phyloP scores from a whole-genome alignment of 371 early-diverging fungal species.

The Mucor mucedo region DNA sequence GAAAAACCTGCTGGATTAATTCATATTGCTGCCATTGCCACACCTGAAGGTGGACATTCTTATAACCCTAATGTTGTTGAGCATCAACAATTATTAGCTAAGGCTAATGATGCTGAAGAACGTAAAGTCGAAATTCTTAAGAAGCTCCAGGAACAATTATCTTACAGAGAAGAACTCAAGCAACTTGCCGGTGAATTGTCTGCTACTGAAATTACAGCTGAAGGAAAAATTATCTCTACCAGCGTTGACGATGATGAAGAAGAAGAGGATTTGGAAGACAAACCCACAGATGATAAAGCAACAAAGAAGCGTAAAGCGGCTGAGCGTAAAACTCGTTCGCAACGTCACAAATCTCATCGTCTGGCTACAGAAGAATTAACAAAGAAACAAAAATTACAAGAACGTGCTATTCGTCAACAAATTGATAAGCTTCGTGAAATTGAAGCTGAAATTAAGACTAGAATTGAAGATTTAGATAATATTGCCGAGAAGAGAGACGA shows the following conservation, averaged over 20 bases:
- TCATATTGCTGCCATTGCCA: conserved; percentile 69
- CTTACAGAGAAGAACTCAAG: conserved; percentile 52
- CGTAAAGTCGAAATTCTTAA: conserved; percentile 53
- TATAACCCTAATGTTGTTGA: conserved; percentile 87
- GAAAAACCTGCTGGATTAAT: conserved; percentile 52
- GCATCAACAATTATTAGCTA: conserved; percentile 66
- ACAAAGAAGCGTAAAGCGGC: conserved; percentile 47
- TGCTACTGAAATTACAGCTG: conserved; percentile 19
- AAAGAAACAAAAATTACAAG: conserved; percentile 43
- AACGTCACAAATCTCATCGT: conserved; percentile 42
- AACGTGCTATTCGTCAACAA: conserved; percentile 59
- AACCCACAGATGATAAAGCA: conserved; percentile 42
- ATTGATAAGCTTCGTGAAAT: conserved; percentile 59
- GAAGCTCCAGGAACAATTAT: conserved; percentile 52
- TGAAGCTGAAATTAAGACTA: conserved; percentile 48
- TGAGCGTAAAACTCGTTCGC: conserved; percentile 47
- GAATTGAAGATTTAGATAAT: conserved; percentile 41
- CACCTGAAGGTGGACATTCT: conserved; percentile 87
- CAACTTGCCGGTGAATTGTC: conserved; percentile 51
- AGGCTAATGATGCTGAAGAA: conserved; percentile 58
- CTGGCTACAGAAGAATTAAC: conserved; percentile 22
- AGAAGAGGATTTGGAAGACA: conserved; percentile 38
- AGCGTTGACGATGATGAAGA: conserved; percentile 61
- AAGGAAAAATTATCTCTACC: conserved; percentile 34
- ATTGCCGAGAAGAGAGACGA: conserved; percentile 50